Evolutionary conservation across 768 basidiomycete genomes (phyloP), one percentile per base, ranked within the genome.

Genomic region (Suillus tomentosus): DNA sequence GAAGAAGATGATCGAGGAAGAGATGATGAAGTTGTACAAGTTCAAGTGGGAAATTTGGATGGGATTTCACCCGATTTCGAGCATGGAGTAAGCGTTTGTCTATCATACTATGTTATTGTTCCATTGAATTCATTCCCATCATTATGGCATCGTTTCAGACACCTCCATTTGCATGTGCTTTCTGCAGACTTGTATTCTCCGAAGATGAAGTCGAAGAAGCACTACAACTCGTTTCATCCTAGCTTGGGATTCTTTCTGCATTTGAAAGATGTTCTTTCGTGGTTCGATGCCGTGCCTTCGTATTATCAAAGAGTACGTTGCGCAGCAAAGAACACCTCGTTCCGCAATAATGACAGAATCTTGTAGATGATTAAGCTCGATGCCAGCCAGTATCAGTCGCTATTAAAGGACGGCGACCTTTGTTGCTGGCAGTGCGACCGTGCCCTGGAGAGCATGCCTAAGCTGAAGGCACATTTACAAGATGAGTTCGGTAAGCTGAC

Each of bases 141-240:
- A 3, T 31, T 19, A 19, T 27, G 56, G 43, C 59, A 27, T 31
- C 51, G 34, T 64, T 66, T 48, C 66, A 93, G 92, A 65, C 93
- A 95, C 73, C 65, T 95, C 5, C 93, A 97, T 71, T 75, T 96
- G 13, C 95, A 97, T 71, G 86, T 97, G 60, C 77, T 97, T 48
- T 95, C 94, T 5, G 82, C 85, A 5, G 95, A 97, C 72, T 72
- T 95, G 42, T 81, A 81, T 61, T 89, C 89, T 0, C 82, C 85
- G 10, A 78, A 77, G 61, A 76, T 96, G 80, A 96, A 95, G 77
- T 83, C 80, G 62, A 97, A 96, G 80, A 92, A 90, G 71, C 95
- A 97, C 67, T 92, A 94, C 77, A 95, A 96, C 71, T 91, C 92
- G 6, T 97, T 96, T 77, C 88, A 91, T 70, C 95, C 95, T 0